Evolutionary conservation across 257 asterid species (phyloP).

Genomic region (Salvia rosmarinus): DNA sequence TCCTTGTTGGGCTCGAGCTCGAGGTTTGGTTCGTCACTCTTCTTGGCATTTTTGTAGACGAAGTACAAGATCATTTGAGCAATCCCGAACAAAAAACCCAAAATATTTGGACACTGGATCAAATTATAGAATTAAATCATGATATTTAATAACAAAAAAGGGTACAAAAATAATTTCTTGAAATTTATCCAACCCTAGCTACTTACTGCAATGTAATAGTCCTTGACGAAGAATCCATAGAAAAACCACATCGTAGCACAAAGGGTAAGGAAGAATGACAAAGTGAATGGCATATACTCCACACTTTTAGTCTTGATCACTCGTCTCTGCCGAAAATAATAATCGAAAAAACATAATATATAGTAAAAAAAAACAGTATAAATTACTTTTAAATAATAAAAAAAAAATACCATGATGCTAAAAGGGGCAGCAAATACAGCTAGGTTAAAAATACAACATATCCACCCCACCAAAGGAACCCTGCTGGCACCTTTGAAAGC

Average conservation of each 20-base stretch:
- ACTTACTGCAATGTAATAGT: constrained; percentile 73
- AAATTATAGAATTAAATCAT: background rate
- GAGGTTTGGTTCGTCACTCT: constrained; percentile 15
- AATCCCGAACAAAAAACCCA: constrained; percentile 66
- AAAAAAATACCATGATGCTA: constrained; percentile 80
- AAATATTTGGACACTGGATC: constrained; percentile 63
- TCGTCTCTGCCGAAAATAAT: constrained; percentile 42
- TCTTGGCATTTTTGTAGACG: constrained; percentile 55
- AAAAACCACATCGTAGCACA: constrained; percentile 73
- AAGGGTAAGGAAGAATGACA: constrained; percentile 66
- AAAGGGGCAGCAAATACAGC: constrained; percentile 80
- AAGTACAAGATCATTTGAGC: constrained; percentile 65
- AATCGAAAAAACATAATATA: background rate
- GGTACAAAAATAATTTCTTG: background rate
- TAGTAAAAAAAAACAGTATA: background rate
- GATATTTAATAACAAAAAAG: background rate
- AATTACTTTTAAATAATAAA: too few species aligned
- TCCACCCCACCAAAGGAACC: constrained; percentile 68
- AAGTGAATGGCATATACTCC: constrained; percentile 69
- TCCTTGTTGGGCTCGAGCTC: constrained; percentile 38
- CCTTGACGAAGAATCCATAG: constrained; percentile 63
- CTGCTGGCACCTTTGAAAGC: constrained; percentile 45
- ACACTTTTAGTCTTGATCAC: constrained; percentile 70
- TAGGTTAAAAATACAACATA: constrained; percentile 56
- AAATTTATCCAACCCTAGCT: background rate